Conservation (phyloP, 2,329 filamentous ascomycete genomes). For the Curvularia eragrostidis region DNA sequence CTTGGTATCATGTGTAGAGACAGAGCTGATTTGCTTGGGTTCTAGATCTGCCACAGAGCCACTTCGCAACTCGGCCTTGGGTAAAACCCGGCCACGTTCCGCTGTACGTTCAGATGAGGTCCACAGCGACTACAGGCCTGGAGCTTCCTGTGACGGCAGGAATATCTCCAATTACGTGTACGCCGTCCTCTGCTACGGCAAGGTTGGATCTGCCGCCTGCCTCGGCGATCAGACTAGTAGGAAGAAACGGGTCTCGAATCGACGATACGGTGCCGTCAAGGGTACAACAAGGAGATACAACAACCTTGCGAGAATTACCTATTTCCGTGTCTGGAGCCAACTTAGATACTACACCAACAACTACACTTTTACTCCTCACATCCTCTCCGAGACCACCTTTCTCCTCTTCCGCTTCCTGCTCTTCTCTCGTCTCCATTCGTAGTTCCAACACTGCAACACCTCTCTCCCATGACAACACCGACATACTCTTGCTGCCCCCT, state of each 20-base stretch:
- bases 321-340: background rate
- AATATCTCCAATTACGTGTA: background rate
- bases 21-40: constrained; percentile 34
- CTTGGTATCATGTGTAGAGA: background rate
- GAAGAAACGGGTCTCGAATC: background rate
- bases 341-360: constrained; percentile 3
- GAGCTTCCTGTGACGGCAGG: constrained; percentile 11
- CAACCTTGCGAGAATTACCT: constrained; percentile 1
- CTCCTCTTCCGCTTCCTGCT: background rate
- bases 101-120: constrained; percentile 22
- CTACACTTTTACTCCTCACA: constrained; percentile 2
- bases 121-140: constrained; percentile 8
- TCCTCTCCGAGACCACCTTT: background rate
- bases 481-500: background rate
- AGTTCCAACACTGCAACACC: constrained; percentile 1
- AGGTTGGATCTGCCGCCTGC: background rate
- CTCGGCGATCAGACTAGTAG: constrained; percentile 22
- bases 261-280: background rate
- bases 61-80: constrained; percentile 38
- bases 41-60: constrained; percentile 28
- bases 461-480: constrained; percentile 19
- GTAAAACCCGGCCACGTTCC: constrained; percentile 34
- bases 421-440: background rate
- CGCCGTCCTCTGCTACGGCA: background rate
- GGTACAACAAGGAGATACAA: background rate